These are phyloP conservation scores for Chlamydomonas urium DNA, from an alignment of 139 green algal species.

Conservation along the genomic window DNA sequence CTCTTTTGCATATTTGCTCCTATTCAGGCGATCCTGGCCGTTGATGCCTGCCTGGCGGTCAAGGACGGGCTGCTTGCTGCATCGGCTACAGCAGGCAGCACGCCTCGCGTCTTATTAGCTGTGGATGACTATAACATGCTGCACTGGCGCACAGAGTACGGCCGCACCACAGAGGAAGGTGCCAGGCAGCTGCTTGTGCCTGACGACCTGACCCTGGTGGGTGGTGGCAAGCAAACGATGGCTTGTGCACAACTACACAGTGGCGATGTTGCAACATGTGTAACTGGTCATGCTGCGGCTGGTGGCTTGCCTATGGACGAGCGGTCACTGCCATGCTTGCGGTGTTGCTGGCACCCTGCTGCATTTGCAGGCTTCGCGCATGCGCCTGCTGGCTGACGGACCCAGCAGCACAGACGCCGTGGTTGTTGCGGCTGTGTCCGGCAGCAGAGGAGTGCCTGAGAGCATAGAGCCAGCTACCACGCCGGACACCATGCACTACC, in stretches of 20 bases:
- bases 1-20: too few species aligned
- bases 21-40: slow-evolving; percentile 35
- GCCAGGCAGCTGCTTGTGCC: not conserved
- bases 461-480: not conserved
- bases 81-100: slow-evolving; percentile 1
- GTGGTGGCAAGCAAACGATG: too few species aligned
- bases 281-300: too few species aligned
- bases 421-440: not conserved
- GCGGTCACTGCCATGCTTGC: too few species aligned
- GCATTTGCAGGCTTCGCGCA: not conserved
- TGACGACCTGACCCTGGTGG: not conserved
- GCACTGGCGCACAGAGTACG: slow-evolving; percentile 51
- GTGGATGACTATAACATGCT: slow-evolving; percentile 70
- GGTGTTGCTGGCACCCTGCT: too few species aligned
- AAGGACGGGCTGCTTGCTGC: slow-evolving; percentile 25
- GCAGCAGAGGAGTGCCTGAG: not conserved
- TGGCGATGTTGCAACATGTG: too few species aligned
- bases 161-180: not conserved
- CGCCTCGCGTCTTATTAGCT: slow-evolving; percentile 43
- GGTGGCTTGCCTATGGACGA: too few species aligned
- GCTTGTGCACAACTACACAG: too few species aligned
- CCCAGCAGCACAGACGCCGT: not conserved
- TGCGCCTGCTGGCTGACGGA: not conserved
- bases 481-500: not conserved
- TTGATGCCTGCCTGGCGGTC: slow-evolving; percentile 30